Evolutionary conservation across 148 eudicot species (phyloP).

Genomic region (Rhododendron mucronatum): DNA sequence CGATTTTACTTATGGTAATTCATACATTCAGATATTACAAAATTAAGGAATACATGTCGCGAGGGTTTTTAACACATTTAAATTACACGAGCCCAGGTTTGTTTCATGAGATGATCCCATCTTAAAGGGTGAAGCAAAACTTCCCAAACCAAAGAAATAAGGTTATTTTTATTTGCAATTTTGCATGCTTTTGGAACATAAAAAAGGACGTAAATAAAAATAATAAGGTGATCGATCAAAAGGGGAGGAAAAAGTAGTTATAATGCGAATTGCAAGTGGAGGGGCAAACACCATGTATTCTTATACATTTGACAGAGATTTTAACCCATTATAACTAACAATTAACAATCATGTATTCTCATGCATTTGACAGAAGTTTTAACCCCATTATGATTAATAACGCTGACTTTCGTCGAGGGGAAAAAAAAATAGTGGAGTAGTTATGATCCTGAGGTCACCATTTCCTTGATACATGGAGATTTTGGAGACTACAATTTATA

Average conservation of each 20-base stretch:
- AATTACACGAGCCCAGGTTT: too few relatives aligned
- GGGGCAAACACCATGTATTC: not conserved
- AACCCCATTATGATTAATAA: too few relatives aligned
- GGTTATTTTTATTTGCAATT: too few relatives aligned
- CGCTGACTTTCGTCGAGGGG: too few relatives aligned
- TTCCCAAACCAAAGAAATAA: not conserved
- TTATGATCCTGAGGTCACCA: not conserved
- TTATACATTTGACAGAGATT: too few relatives aligned
- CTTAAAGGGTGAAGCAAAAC: not conserved
- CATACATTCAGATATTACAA: too few relatives aligned
- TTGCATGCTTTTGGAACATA: not conserved
- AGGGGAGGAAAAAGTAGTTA: not conserved
- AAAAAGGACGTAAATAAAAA: not conserved
- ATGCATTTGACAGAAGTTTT: not conserved
- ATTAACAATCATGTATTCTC: too few relatives aligned
- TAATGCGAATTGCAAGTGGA: too few relatives aligned
- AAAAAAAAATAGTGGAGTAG: not conserved
- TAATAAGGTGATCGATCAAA: not conserved
- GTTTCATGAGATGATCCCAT: too few relatives aligned
- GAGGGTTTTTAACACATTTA: not conserved
- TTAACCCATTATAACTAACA: too few relatives aligned
- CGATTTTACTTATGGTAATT: not conserved
- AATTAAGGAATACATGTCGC: too few relatives aligned
- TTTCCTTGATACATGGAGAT: not conserved
- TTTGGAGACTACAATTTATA: not conserved